Evolutionary conservation across 208 protist genomes (phyloP).

Genomic region (Histomonas meleagridis): DNA sequence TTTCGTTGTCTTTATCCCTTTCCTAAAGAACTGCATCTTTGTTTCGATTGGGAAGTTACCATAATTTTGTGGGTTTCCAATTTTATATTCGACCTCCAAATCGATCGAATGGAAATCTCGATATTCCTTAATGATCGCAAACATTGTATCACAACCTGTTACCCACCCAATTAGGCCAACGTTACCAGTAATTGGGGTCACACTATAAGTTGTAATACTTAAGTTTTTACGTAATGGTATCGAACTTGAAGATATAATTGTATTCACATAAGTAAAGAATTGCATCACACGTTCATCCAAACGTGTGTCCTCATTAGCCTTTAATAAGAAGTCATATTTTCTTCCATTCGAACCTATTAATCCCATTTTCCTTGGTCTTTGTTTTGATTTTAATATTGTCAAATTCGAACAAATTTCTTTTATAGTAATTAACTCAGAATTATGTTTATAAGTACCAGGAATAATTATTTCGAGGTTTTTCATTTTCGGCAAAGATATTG

Average conservation of each 20-base stretch:
- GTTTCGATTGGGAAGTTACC: too few relatives aligned
- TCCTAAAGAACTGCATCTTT: not conserved
- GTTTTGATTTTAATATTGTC: not conserved
- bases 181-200: not conserved
- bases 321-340: not conserved
- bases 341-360: not conserved
- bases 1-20: not conserved
- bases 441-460: too few relatives aligned
- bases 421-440: not conserved
- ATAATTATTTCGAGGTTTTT: not conserved
- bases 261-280: not conserved
- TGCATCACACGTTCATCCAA: not conserved
- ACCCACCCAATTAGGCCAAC: not conserved
- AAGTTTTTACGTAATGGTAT: not conserved
- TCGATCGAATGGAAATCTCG: not conserved
- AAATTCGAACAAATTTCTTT: not conserved
- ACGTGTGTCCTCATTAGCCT: slow-evolving; percentile 4
- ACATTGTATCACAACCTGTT: not conserved
- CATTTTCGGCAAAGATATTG: not conserved
- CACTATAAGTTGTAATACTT: not conserved
- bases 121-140: not conserved
- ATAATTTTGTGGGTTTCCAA: too few relatives aligned
- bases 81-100: not conserved
- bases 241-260: not conserved
- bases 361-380: not conserved